A percentile compares a stretch with the other conserved stretches of the same genome.
Evolutionary conservation across 129 eudicot species (phyloP).

Genomic region (Sambucus nigra): DNA sequence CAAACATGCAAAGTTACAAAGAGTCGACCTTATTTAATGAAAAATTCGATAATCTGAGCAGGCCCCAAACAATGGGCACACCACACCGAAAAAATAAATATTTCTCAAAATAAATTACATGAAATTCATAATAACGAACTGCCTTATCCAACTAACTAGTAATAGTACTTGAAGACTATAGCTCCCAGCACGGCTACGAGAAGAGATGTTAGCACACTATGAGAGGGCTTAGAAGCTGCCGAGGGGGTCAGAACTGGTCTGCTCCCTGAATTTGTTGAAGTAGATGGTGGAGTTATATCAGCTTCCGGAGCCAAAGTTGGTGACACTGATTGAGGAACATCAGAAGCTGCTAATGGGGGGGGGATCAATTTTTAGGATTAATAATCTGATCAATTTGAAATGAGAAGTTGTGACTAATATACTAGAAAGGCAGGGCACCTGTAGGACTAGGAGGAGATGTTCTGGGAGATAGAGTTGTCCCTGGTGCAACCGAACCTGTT

Average conservation of each 20-base stretch:
- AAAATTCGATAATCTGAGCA: background rate
- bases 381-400: background rate
- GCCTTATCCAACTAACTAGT: background rate
- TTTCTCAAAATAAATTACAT: background rate
- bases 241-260: constrained; percentile 51
- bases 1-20: background rate
- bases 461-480: constrained; percentile 32
- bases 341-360: background rate
- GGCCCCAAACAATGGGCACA: constrained; percentile 1
- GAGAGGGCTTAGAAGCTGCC: constrained; percentile 40
- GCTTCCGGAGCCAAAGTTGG: constrained; percentile 47
- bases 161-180: constrained; percentile 24
- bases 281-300: constrained; percentile 32
- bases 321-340: constrained; percentile 29
- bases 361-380: background rate
- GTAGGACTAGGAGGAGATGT: constrained; percentile 31
- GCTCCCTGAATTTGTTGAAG: constrained; percentile 44
- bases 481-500: constrained; percentile 44
- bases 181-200: constrained; percentile 31
- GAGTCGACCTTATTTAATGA: background rate
- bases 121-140: constrained; percentile 4
- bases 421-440: constrained; percentile 9
- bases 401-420: background rate
- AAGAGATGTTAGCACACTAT: constrained; percentile 26
- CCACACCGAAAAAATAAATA: constrained; percentile 11